Conservation (phyloP, 2,329 filamentous ascomycete genomes). For the Alternaria postmessia region DNA sequence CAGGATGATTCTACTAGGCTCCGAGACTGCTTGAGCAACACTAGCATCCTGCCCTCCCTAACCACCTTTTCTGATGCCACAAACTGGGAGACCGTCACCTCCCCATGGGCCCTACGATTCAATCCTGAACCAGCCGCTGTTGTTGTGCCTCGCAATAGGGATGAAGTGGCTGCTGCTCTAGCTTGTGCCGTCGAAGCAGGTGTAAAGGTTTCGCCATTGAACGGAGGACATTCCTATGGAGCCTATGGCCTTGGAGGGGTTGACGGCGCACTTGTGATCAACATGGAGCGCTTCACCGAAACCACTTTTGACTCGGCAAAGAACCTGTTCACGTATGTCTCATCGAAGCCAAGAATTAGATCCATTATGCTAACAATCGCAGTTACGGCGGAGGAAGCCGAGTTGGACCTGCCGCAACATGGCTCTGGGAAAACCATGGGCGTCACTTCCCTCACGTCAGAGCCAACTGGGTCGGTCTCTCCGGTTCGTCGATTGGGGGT, state of each 20-base stretch:
- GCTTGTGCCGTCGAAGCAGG: constrained; percentile 21
- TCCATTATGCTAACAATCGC: neutral
- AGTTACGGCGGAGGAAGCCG: constrained; percentile 27
- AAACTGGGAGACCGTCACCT: constrained; percentile 19
- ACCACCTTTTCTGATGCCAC: constrained; percentile 7
- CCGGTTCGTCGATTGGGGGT: constrained; percentile 23
- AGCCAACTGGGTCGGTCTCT: constrained; percentile 23
- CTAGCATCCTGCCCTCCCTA: neutral
- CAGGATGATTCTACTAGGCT: constrained; percentile 16
- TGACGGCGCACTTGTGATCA: constrained; percentile 22
- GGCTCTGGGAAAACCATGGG: constrained; percentile 27
- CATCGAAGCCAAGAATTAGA: accelerated
- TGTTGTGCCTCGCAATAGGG: constrained; percentile 11
- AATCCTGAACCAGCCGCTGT: constrained; percentile 25
- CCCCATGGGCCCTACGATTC: constrained; percentile 22
- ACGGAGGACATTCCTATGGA: constrained; percentile 26
- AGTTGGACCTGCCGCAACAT: constrained; percentile 24
- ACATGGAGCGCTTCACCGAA: constrained; percentile 23
- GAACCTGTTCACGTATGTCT: constrained; percentile 10
- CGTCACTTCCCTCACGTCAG: constrained; percentile 30
- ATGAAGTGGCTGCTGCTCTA: constrained; percentile 21
- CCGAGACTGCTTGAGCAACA: constrained; percentile 15
- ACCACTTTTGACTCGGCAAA: constrained; percentile 18
- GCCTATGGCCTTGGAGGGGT: constrained; percentile 25
- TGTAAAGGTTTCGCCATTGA: constrained; percentile 21